Evolutionary conservation across 768 basidiomycete genomes (phyloP).

Genomic region (Mycena rebaudengoi): DNA sequence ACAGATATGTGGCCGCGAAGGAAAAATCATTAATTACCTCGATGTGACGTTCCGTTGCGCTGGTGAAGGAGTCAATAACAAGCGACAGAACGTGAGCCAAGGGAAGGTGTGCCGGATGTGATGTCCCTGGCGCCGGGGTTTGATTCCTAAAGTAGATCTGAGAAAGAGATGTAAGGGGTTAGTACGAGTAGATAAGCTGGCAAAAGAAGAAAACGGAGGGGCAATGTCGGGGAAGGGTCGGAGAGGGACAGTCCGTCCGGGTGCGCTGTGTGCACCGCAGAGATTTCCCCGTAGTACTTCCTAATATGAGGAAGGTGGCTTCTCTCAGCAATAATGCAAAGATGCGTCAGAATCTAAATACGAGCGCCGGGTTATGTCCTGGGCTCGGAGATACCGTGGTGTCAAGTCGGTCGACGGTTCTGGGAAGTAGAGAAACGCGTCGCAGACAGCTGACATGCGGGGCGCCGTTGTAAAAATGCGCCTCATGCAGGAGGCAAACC

Average conservation of each 20-base stretch:
- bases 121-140: constrained; percentile 70
- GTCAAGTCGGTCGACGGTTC: constrained; percentile 26
- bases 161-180: constrained; percentile 32
- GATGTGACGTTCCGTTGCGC: constrained; percentile 98
- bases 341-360: constrained; percentile 48
- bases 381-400: constrained; percentile 11
- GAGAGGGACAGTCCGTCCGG: neutral
- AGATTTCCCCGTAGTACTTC: neutral
- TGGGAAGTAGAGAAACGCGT: constrained; percentile 10
- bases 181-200: constrained; percentile 6
- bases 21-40: constrained; percentile 61
- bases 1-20: neutral
- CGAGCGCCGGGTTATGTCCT: constrained; percentile 38
- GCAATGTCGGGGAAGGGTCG: constrained; percentile 24
- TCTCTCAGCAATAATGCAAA: constrained; percentile 12
- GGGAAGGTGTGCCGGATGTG: constrained; percentile 85
- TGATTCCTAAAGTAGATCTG: constrained; percentile 99
- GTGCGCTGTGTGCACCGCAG: neutral
- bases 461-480: constrained; percentile 5
- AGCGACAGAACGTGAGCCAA: constrained; percentile 82
- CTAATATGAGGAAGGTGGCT: constrained; percentile 31
- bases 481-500: neutral
- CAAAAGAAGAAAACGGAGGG: constrained; percentile 21
- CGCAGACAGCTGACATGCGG: constrained; percentile 21
- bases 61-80: constrained; percentile 95